Conservation (phyloP, 768 basidiomycete species). For the Tulasnella sp. region DNA sequence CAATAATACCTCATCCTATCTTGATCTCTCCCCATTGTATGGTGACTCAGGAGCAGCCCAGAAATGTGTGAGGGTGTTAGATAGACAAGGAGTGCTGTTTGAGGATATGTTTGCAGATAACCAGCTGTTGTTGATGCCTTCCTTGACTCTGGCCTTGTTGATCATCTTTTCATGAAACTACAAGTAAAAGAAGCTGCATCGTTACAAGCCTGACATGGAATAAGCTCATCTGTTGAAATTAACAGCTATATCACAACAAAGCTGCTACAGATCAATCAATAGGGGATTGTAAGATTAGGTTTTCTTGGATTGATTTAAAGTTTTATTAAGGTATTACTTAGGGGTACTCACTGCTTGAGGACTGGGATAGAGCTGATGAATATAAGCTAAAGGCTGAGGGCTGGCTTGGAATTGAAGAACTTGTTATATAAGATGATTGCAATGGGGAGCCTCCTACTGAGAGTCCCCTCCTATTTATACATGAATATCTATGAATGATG, state of each 20-base stretch:
- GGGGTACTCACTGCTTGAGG: no score
- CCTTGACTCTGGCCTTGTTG: conserved; percentile 52
- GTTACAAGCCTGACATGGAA: neutral
- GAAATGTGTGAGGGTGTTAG: conserved; percentile 37
- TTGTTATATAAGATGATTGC: no score
- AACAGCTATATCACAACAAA: conserved; percentile 56
- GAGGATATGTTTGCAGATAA: conserved; percentile 60
- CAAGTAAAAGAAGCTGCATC: conserved; percentile 37
- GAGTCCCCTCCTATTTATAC: no score
- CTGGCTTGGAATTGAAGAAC: no score
- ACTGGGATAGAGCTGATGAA: no score
- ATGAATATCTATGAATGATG: no score
- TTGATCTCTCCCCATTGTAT: conserved; percentile 67
- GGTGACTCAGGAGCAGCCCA: conserved; percentile 45
- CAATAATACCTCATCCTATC: conserved; percentile 60
- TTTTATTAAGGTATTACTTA: no score
- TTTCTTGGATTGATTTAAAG: no score
- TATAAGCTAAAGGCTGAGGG: no score
- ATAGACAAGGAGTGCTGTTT: conserved; percentile 57
- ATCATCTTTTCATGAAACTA: conserved; percentile 64
- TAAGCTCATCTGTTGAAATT: neutral
- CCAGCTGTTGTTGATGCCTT: conserved; percentile 60
- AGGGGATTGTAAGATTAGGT: no score
- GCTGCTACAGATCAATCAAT: conserved; percentile 58
- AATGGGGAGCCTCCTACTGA: no score